A percentile compares a stretch with the other conserved stretches of the same genome.
Evolutionary conservation across 1,139 yeast genomes (phyloP).

Genomic region (Yamadazyma trypodendri): DNA sequence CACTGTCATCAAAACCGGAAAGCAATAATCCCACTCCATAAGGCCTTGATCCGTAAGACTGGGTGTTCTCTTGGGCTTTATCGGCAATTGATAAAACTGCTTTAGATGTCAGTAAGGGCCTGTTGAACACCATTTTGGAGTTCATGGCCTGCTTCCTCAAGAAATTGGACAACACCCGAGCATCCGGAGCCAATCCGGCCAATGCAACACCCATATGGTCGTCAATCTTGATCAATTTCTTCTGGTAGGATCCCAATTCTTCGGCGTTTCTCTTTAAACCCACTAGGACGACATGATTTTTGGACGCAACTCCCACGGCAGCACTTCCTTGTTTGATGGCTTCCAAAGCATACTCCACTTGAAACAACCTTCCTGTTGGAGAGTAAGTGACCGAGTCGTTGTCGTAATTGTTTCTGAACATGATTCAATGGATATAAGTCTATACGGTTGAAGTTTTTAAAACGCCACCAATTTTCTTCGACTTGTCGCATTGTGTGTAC

Average conservation of each 20-base stretch:
- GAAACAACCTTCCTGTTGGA: slow-evolving; percentile 95
- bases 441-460: background rate
- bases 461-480: slow-evolving; percentile 8
- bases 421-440: slow-evolving; percentile 11
- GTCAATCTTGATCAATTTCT: slow-evolving; percentile 87
- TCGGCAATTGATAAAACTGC: slow-evolving; percentile 90
- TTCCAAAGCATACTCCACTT: slow-evolving; percentile 92
- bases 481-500: background rate
- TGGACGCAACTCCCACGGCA: slow-evolving; percentile 88
- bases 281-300: slow-evolving; percentile 83
- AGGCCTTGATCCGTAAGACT: slow-evolving; percentile 93
- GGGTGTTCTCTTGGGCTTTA: slow-evolving; percentile 96
- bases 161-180: slow-evolving; percentile 85
- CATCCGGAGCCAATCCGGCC: slow-evolving; percentile 98
- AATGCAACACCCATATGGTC: slow-evolving; percentile 92
- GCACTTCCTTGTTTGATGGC: slow-evolving; percentile 99
- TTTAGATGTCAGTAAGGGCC: slow-evolving; percentile 81
- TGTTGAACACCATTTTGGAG: slow-evolving; percentile 79
- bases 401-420: slow-evolving; percentile 97
- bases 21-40: slow-evolving; percentile 94
- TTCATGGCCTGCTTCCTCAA: slow-evolving; percentile 91
- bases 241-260: slow-evolving; percentile 94
- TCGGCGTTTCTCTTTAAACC: slow-evolving; percentile 96
- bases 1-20: slow-evolving; percentile 91
- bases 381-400: slow-evolving; percentile 97